Conservation (phyloP, 2,329 filamentous ascomycete genomes). For the Biscogniauxia marginata region DNA sequence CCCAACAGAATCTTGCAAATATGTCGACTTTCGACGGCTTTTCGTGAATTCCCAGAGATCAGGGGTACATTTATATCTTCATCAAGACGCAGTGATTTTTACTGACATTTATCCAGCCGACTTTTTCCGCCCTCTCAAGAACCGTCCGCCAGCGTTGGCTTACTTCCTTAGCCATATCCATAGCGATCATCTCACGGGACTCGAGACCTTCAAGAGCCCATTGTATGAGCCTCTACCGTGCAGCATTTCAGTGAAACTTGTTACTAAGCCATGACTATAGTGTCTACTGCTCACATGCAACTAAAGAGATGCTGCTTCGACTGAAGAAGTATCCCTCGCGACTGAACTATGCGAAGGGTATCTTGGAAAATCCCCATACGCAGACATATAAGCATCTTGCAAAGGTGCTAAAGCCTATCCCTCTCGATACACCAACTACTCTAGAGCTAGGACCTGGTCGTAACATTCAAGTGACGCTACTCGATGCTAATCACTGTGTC, state of each 20-base stretch:
- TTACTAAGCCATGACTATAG: slow-evolving; percentile 30
- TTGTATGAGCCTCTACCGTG: slow-evolving; percentile 51
- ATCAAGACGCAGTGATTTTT: background rate
- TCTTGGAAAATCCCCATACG: slow-evolving; percentile 67
- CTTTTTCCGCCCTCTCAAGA: slow-evolving; percentile 64
- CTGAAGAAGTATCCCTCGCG: slow-evolving; percentile 78
- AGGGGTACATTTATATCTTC: slow-evolving; percentile 47
- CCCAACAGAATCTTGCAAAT: background rate
- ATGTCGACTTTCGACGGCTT: slow-evolving; percentile 81
- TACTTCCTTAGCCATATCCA: slow-evolving; percentile 93
- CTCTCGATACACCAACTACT: slow-evolving; percentile 73
- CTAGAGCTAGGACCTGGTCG: slow-evolving; percentile 71
- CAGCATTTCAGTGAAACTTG: background rate
- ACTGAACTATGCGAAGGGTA: slow-evolving; percentile 75
- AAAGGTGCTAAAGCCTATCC: slow-evolving; percentile 74
- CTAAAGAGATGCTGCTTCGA: slow-evolving; percentile 74
- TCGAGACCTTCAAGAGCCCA: slow-evolving; percentile 72
- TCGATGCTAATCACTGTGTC: slow-evolving; percentile 90
- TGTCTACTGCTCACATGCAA: slow-evolving; percentile 86
- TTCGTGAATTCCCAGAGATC: slow-evolving; percentile 78
- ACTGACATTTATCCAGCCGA: slow-evolving; percentile 58
- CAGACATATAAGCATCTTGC: slow-evolving; percentile 76
- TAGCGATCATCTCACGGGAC: slow-evolving; percentile 80
- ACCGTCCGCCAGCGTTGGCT: slow-evolving; percentile 63
- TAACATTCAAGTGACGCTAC: slow-evolving; percentile 75